phyloP scores from a whole-genome alignment of 176 grass and related monocot species.

The Musa schizocarpa region DNA sequence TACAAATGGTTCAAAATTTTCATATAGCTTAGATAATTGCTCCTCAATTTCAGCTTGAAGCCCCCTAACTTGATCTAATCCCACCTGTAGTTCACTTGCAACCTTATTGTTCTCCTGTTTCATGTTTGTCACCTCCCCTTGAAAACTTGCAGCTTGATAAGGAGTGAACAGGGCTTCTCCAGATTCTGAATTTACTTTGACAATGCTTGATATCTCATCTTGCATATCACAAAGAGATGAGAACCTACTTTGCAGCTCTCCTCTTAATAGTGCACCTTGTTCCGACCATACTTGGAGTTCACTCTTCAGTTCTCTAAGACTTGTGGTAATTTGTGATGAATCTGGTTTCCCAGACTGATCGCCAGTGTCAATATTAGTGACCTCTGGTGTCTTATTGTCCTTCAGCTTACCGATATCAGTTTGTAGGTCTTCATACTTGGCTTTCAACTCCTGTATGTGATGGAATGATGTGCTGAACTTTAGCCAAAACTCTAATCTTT shows the following conservation, averaged over 20 bases:
- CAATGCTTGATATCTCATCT: slow-evolving; percentile 44
- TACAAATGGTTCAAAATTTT: slow-evolving; percentile 30
- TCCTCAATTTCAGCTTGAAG: slow-evolving; percentile 48
- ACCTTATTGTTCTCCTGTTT: slow-evolving; percentile 85
- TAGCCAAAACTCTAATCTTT: slow-evolving; percentile 77
- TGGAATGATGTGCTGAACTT: slow-evolving; percentile 66
- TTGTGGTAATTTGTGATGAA: slow-evolving; percentile 23
- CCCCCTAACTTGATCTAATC: slow-evolving; percentile 43
- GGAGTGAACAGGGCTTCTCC: slow-evolving; percentile 31
- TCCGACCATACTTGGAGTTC: slow-evolving; percentile 79
- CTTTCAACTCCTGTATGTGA: slow-evolving; percentile 60
- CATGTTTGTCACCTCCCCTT: slow-evolving; percentile 85
- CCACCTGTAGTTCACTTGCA: slow-evolving; percentile 40
- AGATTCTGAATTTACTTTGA: slow-evolving; percentile 14
- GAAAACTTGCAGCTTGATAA: slow-evolving; percentile 66
- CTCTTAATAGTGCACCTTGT: slow-evolving; percentile 55
- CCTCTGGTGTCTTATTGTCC: slow-evolving; percentile 23
- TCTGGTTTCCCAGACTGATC: slow-evolving; percentile 1
- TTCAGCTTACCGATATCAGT: slow-evolving; percentile 23
- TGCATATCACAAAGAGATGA: slow-evolving; percentile 51
- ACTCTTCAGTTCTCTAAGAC: slow-evolving; percentile 62
- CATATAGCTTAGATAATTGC: slow-evolving; percentile 28
- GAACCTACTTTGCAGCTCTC: slow-evolving; percentile 54
- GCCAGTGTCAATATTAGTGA: neutral
- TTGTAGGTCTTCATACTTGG: slow-evolving; percentile 40